Evolutionary conservation across 2,329 filamentous ascomycete genomes (phyloP).

Genomic region (Akanthomyces lecanii): DNA sequence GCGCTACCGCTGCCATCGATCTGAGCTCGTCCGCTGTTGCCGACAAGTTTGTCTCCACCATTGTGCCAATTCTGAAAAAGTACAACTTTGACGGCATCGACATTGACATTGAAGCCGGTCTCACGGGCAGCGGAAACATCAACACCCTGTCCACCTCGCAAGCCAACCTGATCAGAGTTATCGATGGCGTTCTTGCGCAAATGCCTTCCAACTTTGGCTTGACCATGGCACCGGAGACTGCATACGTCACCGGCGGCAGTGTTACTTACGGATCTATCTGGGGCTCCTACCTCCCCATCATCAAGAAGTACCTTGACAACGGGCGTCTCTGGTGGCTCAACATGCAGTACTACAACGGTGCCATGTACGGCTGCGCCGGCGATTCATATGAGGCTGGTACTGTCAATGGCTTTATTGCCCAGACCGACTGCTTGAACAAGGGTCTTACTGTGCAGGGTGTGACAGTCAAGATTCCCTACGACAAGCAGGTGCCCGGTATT

Average conservation of each 20-base stretch:
- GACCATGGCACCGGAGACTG: conserved; percentile 42
- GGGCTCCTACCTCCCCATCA: conserved; percentile 34
- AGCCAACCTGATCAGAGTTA: conserved; percentile 32
- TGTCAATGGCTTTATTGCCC: conserved; percentile 31
- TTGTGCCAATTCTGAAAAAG: conserved; percentile 32
- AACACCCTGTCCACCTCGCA: conserved; percentile 30
- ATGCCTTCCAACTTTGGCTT: conserved; percentile 57
- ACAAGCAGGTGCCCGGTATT: conserved; percentile 33
- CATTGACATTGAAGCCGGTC: conserved; percentile 33
- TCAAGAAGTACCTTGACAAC: conserved; percentile 35
- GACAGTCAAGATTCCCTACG: conserved; percentile 31
- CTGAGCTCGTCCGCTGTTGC: conserved; percentile 30
- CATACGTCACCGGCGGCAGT: conserved; percentile 32
- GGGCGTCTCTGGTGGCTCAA: conserved; percentile 35
- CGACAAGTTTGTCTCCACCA: conserved; percentile 32
- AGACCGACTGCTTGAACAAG: conserved; percentile 33
- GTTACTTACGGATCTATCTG: conserved; percentile 32
- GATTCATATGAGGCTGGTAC: conserved; percentile 31
- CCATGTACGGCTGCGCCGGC: conserved; percentile 33
- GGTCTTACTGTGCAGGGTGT: conserved; percentile 29
- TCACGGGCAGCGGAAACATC: conserved; percentile 30
- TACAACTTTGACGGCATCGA: conserved; percentile 36
- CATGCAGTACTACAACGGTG: conserved; percentile 37
- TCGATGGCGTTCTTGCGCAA: conserved; percentile 34
- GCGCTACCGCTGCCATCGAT: conserved; percentile 31